These are phyloP conservation scores for Phytophthora melonis DNA, from an alignment of 352 stramenopile genomes.

Conservation along the genomic window DNA sequence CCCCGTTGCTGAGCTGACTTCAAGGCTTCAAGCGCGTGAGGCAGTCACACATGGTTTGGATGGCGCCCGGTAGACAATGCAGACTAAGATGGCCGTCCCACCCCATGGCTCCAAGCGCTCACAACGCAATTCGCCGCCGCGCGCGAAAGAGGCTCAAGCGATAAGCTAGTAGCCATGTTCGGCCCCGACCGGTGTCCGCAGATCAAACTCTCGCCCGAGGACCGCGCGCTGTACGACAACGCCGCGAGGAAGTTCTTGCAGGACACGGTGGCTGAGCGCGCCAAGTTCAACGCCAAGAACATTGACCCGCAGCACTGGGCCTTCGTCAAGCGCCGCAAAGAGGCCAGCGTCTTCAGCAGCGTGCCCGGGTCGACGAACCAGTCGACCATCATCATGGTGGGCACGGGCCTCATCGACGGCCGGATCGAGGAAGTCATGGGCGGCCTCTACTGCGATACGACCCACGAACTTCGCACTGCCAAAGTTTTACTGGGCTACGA, in stretches of 20 bases:
- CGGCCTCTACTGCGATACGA: slow-evolving; percentile 56
- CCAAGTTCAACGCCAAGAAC: slow-evolving; percentile 41
- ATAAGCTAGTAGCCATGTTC: slow-evolving; percentile 15
- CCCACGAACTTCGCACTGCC: slow-evolving; percentile 44
- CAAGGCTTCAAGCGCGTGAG: slow-evolving; percentile 9
- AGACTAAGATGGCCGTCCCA: slow-evolving; percentile 25
- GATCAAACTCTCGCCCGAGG: slow-evolving; percentile 34
- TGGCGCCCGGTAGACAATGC: slow-evolving; percentile 13
- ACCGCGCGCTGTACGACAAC: slow-evolving; percentile 39
- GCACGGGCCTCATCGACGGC: slow-evolving; percentile 39
- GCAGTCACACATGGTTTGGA: slow-evolving; percentile 8
- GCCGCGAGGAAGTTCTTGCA: slow-evolving; percentile 34
- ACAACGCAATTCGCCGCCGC: slow-evolving; percentile 26
- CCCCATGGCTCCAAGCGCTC: slow-evolving; percentile 1
- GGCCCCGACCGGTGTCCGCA: slow-evolving; percentile 34
- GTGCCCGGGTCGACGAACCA: slow-evolving; percentile 38
- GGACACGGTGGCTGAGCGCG: slow-evolving; percentile 35
- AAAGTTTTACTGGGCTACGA: slow-evolving; percentile 48
- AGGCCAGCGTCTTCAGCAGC: slow-evolving; percentile 49
- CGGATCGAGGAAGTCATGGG: slow-evolving; percentile 51
- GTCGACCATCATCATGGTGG: slow-evolving; percentile 43
- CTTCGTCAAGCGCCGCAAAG: slow-evolving; percentile 37
- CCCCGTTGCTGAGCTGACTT: slow-evolving; percentile 14
- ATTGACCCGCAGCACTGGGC: slow-evolving; percentile 44
- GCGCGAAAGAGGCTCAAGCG: background rate